phyloP scores from a whole-genome alignment of 306 rosid genomes.

The Hippophae rhamnoides region DNA sequence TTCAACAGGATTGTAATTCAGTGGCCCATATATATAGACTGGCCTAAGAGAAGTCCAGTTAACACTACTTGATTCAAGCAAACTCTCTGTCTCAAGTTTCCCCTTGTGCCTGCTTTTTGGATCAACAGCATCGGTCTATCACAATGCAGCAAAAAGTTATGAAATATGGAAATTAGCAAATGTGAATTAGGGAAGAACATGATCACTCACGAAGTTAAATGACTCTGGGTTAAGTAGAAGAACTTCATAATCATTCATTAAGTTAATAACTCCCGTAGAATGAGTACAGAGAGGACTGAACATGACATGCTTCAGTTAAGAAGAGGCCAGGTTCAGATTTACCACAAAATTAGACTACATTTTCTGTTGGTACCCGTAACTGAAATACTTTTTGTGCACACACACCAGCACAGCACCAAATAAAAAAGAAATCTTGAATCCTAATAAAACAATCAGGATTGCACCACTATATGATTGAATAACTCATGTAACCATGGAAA shows the following conservation, averaged over 20 bases:
- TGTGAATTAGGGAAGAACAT: neutral
- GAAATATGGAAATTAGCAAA: neutral
- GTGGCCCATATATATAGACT: slow-evolving; percentile 89
- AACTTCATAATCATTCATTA: neutral
- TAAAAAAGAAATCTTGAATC: too few species aligned
- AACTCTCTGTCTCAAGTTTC: slow-evolving; percentile 91
- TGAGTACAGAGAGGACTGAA: too few species aligned
- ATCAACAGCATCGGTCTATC: slow-evolving; percentile 78
- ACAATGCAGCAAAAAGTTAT: slow-evolving; percentile 15
- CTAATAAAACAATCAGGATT: too few species aligned
- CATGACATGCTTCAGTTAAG: too few species aligned
- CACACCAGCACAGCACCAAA: too few species aligned
- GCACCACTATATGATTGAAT: too few species aligned
- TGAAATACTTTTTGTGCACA: too few species aligned
- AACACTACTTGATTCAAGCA: slow-evolving; percentile 59
- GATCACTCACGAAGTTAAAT: slow-evolving; percentile 4
- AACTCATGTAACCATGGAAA: too few species aligned
- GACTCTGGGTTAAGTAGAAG: neutral
- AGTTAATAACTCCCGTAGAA: too few species aligned
- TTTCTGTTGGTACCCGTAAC: too few species aligned
- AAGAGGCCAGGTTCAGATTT: too few species aligned
- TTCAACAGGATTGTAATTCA: slow-evolving; percentile 95
- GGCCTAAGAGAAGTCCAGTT: slow-evolving; percentile 97
- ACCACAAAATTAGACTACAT: too few species aligned
- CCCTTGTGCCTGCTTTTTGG: slow-evolving; percentile 99